These are phyloP conservation scores for Saccharomycopsis amapae DNA, from an alignment of 805 yeast genomes.

Conservation along the genomic window DNA sequence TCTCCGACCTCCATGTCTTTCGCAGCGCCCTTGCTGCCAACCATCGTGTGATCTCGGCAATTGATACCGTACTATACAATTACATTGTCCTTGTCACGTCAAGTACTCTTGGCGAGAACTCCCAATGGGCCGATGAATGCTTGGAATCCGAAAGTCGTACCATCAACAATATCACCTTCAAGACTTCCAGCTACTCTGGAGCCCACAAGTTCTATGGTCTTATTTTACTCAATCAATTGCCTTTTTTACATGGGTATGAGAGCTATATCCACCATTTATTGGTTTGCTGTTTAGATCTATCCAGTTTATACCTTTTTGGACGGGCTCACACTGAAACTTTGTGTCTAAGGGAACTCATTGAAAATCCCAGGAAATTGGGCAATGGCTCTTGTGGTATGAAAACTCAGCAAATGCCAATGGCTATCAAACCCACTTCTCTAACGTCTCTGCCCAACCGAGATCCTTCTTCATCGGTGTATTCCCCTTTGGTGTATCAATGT, in stretches of 20 bases:
- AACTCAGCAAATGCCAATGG: too few relatives aligned
- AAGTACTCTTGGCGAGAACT: neutral
- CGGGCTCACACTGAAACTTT: neutral
- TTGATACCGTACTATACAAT: neutral
- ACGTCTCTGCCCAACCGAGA: too few relatives aligned
- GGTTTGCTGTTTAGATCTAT: neutral
- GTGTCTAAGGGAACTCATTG: neutral
- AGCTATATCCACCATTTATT: neutral
- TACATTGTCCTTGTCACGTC: neutral
- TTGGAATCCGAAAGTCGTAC: neutral
- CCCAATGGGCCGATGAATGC: conserved; percentile 8
- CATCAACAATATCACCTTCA: neutral
- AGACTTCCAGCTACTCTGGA: neutral
- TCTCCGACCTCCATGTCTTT: neutral
- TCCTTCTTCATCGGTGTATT: too few relatives aligned
- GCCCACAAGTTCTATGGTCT: neutral
- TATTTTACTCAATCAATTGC: neutral
- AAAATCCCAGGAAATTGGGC: too few relatives aligned
- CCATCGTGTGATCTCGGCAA: neutral
- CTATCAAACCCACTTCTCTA: too few relatives aligned
- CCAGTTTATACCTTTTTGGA: conserved; percentile 2
- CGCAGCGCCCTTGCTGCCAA: neutral
- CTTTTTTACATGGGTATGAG: neutral
- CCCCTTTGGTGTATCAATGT: too few relatives aligned
- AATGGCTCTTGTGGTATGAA: too few relatives aligned